Evolutionary conservation across 164 flowering plant species (phyloP), one percentile per base, ranked within the genome.

Genomic region (Echeveria elegans): DNA sequence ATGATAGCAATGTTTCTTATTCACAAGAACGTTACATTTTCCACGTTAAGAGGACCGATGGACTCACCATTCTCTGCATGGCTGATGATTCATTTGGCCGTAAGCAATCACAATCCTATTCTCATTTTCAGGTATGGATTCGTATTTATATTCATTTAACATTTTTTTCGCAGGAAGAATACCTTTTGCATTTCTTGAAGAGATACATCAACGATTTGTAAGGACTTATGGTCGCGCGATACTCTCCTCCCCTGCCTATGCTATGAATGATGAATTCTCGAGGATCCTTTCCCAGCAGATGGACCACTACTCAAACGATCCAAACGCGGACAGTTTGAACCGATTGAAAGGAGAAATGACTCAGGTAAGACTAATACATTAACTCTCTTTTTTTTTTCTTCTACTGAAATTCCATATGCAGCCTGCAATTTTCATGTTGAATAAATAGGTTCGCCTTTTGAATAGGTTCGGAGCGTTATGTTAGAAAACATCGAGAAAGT

Each of bases 241-340:
- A 66, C 82, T 67, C 64, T 76, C 92, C 6, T 92, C 96, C 21
- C 78, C 76, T 61, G 85, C 96, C 10, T 92, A 92, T 77, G 93
- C 82, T 62, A 92, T 92, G 98, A 92, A 92, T 68, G 96, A 90
- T 70, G 98, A 92, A 60, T 92, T 90, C 66, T 90, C 98, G 0
- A 83, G 98, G 74, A 76, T 90, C n/a, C 37, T 92, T 66, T 81
- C 82, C 76, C 96, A 90, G 62, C 93, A 90, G 68, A 86, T 92
- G 78, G 96, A 92, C 3, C 77, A 82, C 71, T 88, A 77, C 77
- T 85, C 96, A 1, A 88, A 72, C 77, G 92, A 90, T 63, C 90
- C 98, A 1, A 86, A 87, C 82, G 90, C 92, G 14, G 98, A 92
- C 73, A 83, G 90, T 72, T 67, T 90, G 67, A 90, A 90, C 65